Base-by-base conservation (phyloP, 1,284 basidiomycete species). In the Erythrobasidium hasegawianum region DNA sequence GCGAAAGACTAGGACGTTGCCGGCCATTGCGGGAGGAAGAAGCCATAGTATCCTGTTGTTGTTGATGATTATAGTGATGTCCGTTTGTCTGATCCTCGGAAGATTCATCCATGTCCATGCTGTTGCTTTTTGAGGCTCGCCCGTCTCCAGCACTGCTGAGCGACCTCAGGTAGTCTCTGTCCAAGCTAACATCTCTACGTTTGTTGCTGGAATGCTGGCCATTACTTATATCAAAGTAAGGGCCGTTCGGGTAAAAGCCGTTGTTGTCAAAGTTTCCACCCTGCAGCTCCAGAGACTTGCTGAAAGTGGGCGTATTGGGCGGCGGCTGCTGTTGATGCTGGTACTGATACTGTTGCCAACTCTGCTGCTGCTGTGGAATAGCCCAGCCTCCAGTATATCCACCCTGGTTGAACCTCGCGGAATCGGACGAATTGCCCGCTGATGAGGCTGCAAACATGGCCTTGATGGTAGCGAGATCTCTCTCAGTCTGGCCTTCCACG, bases 391-490 rank as follows among this genome's bases (percentile, higher is more conserved):
- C n/a, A 16, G 4, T 24, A 8, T 5, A 24, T 24, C 43, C 9
- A 18, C 20, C 13, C 29, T 57, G 11, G 4, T 26, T 20, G 29
- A 29, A 26, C 41, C 45, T 33, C 47, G 50, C 53, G 11, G 24
- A 14, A 9, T 11, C 53, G 11, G 22, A 27, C n/a, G n/a, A n/a
- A n/a, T n/a, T n/a, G n/a, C n/a, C 14, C n/a, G 20, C 22, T 39
- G 58, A 1, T 20, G 20, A 33, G 27, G 61, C 54, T 50, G 61
- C 22, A 16, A 64, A 33, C 62, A 65, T 65, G 39, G 62, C 55
- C 39, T 65, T 65, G 26, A 65, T 65, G n/a, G 62, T 65, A 27
- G 55, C 56, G 4, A 65, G 62, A 43, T 65, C 56, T 20, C 56
- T 33, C 56, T 65, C 62, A 22, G 55, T 58, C 45, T 65, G 55